Evolutionary conservation across 192 early-diverging fungal species (phyloP).

Genomic region (Coemansia pectinata): DNA sequence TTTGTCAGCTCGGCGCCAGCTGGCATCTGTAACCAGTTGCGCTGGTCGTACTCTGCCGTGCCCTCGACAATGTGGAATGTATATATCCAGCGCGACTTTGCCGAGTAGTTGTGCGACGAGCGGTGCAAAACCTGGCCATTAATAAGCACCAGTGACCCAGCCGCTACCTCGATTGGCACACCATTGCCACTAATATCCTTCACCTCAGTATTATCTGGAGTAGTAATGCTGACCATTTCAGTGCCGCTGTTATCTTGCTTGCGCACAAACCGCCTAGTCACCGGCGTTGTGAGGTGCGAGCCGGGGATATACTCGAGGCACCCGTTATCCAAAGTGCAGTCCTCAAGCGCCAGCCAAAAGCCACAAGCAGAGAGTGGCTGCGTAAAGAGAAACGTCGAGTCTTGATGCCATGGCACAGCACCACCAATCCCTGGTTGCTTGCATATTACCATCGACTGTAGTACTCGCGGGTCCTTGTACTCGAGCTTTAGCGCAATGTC

Average conservation of each 20-base stretch:
- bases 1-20: constrained; percentile 19
- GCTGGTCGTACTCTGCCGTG: constrained; percentile 61
- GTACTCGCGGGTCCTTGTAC: constrained; percentile 68
- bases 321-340: constrained; percentile 85
- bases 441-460: constrained; percentile 94
- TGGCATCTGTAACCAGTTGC: constrained; percentile 77
- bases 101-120: constrained; percentile 76
- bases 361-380: constrained; percentile 80
- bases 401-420: constrained; percentile 83
- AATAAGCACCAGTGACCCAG: constrained; percentile 83
- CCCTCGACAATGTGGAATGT: constrained; percentile 96
- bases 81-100: constrained; percentile 85
- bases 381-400: constrained; percentile 91
- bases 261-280: constrained; percentile 48
- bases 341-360: constrained; percentile 92
- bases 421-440: constrained; percentile 69
- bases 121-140: constrained; percentile 86
- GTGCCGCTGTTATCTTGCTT: constrained; percentile 18
- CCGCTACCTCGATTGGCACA: constrained; percentile 24
- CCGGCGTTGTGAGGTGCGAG: constrained; percentile 68
- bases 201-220: constrained; percentile 1
- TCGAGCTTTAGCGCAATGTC: constrained; percentile 62
- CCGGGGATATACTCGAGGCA: constrained; percentile 84
- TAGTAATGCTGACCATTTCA: constrained; percentile 36
- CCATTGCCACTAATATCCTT: background rate